Conservation (phyloP, 2,329 filamentous ascomycete species). For the Laburnicola sp. region DNA sequence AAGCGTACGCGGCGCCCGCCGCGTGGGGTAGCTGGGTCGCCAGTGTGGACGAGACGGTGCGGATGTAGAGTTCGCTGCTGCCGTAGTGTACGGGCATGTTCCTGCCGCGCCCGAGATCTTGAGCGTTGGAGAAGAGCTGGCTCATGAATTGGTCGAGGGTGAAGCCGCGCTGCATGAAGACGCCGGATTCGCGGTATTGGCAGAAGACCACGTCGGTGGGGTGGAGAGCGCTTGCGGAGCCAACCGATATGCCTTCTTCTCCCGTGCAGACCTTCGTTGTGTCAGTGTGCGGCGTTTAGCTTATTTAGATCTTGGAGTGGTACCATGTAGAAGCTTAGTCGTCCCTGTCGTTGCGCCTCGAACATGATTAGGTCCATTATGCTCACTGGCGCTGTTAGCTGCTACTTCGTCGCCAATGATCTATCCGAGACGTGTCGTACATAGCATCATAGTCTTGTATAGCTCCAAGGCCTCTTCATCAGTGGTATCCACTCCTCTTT, state of each 20-base stretch:
- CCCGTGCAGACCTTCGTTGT: slow-evolving; percentile 68
- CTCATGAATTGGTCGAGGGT: slow-evolving; percentile 89
- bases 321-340: slow-evolving; percentile 96
- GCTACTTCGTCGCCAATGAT: not conserved
- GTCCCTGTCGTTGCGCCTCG: slow-evolving; percentile 93
- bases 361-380: slow-evolving; percentile 99
- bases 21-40: slow-evolving; percentile 91
- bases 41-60: slow-evolving; percentile 82
- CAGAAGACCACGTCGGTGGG: slow-evolving; percentile 88
- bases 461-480: slow-evolving; percentile 62
- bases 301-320: slow-evolving; percentile 7
- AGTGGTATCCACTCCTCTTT: slow-evolving; percentile 66
- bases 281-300: not conserved
- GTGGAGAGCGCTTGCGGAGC: slow-evolving; percentile 80
- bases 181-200: slow-evolving; percentile 91
- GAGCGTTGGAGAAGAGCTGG: slow-evolving; percentile 85
- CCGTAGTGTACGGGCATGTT: slow-evolving; percentile 99
- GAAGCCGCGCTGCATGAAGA: slow-evolving; percentile 88
- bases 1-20: slow-evolving; percentile 80
- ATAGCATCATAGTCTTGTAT: slow-evolving; percentile 67
- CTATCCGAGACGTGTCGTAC: slow-evolving; percentile 36
- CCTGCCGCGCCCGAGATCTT: slow-evolving; percentile 77
- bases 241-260: slow-evolving; percentile 92
- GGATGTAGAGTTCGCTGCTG: slow-evolving; percentile 79
- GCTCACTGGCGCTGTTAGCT: slow-evolving; percentile 53